Conservation (phyloP, 768 basidiomycete species). For the Clitopilus hobsonii region DNA sequence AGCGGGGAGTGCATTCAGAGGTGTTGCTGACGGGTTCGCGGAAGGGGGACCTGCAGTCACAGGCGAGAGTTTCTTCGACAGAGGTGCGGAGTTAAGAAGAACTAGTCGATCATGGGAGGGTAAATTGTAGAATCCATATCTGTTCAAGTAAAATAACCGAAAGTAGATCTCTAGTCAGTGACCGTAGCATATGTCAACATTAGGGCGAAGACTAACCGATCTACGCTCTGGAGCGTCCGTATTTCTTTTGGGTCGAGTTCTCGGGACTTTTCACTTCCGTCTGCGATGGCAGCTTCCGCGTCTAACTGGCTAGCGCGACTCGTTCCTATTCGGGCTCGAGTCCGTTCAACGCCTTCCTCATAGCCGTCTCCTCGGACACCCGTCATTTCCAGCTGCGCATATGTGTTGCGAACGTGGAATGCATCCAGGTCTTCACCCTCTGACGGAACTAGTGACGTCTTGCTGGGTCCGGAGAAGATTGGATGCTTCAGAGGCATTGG, state of each 20-base stretch:
- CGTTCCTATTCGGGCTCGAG: slow-evolving; percentile 63
- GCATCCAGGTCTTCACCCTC: slow-evolving; percentile 80
- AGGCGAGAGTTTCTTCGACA: slow-evolving; percentile 51
- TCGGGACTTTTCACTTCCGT: slow-evolving; percentile 56
- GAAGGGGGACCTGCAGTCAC: slow-evolving; percentile 40
- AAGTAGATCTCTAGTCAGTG: slow-evolving; percentile 10
- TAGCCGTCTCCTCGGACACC: slow-evolving; percentile 96
- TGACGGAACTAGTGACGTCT: slow-evolving; percentile 61
- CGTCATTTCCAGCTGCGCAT: slow-evolving; percentile 81
- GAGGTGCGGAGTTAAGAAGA: slow-evolving; percentile 57
- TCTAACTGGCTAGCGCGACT: slow-evolving; percentile 56
- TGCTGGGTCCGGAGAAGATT: slow-evolving; percentile 34
- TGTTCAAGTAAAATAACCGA: slow-evolving; percentile 28
- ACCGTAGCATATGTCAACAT: neutral
- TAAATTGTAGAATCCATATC: slow-evolving; percentile 88
- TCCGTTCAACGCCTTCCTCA: slow-evolving; percentile 92
- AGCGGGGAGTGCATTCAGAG: slow-evolving; percentile 44
- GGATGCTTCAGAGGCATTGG: slow-evolving; percentile 34
- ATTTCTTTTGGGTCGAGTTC: slow-evolving; percentile 74
- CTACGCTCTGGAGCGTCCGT: slow-evolving; percentile 68
- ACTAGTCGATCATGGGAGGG: slow-evolving; percentile 84
- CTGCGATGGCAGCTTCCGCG: slow-evolving; percentile 50
- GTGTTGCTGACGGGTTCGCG: slow-evolving; percentile 39
- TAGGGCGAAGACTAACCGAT: slow-evolving; percentile 57
- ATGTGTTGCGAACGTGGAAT: slow-evolving; percentile 80